These are phyloP conservation scores for Trichoderma cornu-damae DNA, from an alignment of 2,329 filamentous ascomycete species.

Conservation along the genomic window DNA sequence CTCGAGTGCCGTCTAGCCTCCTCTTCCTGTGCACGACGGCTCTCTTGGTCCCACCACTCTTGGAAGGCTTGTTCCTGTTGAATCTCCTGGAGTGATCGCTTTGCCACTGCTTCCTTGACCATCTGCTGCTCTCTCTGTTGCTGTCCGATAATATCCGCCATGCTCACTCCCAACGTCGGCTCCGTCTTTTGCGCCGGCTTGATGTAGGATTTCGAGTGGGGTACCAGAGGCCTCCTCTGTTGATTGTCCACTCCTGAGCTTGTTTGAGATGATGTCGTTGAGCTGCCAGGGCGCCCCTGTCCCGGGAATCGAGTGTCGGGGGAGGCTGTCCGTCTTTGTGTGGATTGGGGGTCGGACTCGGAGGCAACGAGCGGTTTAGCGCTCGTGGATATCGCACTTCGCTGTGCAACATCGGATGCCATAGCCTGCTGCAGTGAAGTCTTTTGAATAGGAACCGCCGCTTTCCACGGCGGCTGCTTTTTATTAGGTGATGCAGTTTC, in stretches of 20 bases:
- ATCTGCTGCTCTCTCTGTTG: slow-evolving; percentile 80
- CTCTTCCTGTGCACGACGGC: slow-evolving; percentile 62
- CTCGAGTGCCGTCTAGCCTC: slow-evolving; percentile 42
- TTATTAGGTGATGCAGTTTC: slow-evolving; percentile 37
- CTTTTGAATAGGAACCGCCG: slow-evolving; percentile 45
- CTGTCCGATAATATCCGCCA: slow-evolving; percentile 83
- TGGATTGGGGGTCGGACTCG: slow-evolving; percentile 37
- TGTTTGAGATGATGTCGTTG: slow-evolving; percentile 25
- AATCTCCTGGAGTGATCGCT: slow-evolving; percentile 87
- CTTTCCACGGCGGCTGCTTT: slow-evolving; percentile 61
- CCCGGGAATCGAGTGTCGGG: slow-evolving; percentile 60
- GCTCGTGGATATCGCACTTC: slow-evolving; percentile 29
- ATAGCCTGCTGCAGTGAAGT: slow-evolving; percentile 48
- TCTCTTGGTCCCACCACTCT: slow-evolving; percentile 92
- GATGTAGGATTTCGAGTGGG: slow-evolving; percentile 59
- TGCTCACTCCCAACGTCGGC: slow-evolving; percentile 62
- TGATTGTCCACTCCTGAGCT: slow-evolving; percentile 28
- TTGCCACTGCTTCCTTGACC: slow-evolving; percentile 77
- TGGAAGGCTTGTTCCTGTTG: slow-evolving; percentile 96
- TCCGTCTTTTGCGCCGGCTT: slow-evolving; percentile 56
- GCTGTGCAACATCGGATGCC: slow-evolving; percentile 27
- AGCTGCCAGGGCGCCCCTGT: slow-evolving; percentile 42
- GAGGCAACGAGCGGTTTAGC: slow-evolving; percentile 42
- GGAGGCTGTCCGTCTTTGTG: slow-evolving; percentile 49
- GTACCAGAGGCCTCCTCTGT: slow-evolving; percentile 42